Evolutionary conservation across 2,329 filamentous ascomycete genomes (phyloP).

Genomic region (Thyridium curvatum): DNA sequence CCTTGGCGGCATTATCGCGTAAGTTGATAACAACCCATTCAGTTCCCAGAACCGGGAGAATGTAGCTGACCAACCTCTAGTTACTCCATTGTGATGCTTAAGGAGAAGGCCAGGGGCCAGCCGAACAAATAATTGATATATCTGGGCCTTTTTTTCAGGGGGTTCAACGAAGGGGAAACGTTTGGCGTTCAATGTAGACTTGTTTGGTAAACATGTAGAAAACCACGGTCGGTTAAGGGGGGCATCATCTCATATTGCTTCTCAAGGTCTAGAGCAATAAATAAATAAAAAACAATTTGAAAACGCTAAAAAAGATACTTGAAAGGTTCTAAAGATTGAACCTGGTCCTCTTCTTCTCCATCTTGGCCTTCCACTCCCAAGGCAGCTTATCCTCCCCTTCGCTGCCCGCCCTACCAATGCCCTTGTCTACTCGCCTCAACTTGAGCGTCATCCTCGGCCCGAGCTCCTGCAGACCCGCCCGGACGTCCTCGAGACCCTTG

Average conservation of each 20-base stretch:
- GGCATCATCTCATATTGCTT: not conserved
- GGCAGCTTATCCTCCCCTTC: conserved; percentile 70
- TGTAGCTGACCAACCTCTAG: conserved; percentile 18
- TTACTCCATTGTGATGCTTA: conserved; percentile 41
- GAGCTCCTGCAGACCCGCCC: conserved; percentile 83
- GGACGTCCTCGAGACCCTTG: conserved; percentile 77
- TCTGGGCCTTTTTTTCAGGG: not conserved
- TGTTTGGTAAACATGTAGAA: too few species aligned
- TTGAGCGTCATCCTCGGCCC: conserved; percentile 73
- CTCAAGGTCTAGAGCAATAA: not conserved
- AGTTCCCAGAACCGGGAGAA: conserved; percentile 24
- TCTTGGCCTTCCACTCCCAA: conserved; percentile 94
- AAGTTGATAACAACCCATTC: conserved; percentile 25
- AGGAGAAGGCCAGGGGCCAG: conserved; percentile 25
- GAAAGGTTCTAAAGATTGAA: conserved; percentile 69
- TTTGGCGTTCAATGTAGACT: too few species aligned
- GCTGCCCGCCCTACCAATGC: conserved; percentile 64
- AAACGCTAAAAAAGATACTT: not conserved
- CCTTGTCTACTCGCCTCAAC: conserved; percentile 83
- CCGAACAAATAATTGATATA: conserved; percentile 4
- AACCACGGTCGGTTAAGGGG: too few species aligned
- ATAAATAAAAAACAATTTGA: not conserved
- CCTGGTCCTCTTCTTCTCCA: conserved; percentile 89
- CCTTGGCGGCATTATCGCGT: conserved; percentile 51
- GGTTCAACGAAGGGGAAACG: too few species aligned